Evolutionary conservation across 1,284 basidiomycete genomes (phyloP), one percentile per base, ranked within the genome.

Genomic region (Tetrapyrgos nigripes): DNA sequence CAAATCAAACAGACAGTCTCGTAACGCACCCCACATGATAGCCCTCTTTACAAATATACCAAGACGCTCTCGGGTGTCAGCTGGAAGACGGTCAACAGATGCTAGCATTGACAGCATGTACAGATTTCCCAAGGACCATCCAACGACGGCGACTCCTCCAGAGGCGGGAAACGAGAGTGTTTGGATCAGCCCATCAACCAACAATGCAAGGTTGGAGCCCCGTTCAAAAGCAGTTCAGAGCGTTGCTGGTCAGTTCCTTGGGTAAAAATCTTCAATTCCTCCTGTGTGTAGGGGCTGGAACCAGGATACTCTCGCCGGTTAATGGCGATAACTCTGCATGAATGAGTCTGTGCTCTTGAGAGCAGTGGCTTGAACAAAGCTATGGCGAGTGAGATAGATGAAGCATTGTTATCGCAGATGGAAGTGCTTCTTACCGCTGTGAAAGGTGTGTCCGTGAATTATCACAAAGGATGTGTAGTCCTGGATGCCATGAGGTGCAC

Each of bases 391-490:
- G n/a, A 14, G 4, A 33, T 17, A 19, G 27, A 11, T 29, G 9
- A n/a, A 19, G 11, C 14, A 5, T 37, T 17, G 29, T 6, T 4
- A 23, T 35, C 23, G 14, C 4, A 37, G 19, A 26, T 2, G 4
- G 14, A 23, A 27, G 23, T 62, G 28, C 65, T 5, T 17, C 5
- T 2, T 51, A 69, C 68, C 67, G 43, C 53, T 64, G 44, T 71
- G 68, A 35, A 63, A 68, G 1, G 65, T 65, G 44, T 68, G 67
- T 4, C 70, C 68, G 54, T 71, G 70, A 23, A 70, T 61, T 8
- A 68, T 37, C 5, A 69, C 50, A 11, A 67, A 49, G 1, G 70
- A 70, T 6, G 55, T 46, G 48, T 71, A 71, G 26, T 61, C 47
- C 9, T 43, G 26, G 21, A 46, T 57, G 31, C 43, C 37, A n/a